Evolutionary conservation across 139 green algal genomes (phyloP).

Genomic region (Micractinium conductrix): DNA sequence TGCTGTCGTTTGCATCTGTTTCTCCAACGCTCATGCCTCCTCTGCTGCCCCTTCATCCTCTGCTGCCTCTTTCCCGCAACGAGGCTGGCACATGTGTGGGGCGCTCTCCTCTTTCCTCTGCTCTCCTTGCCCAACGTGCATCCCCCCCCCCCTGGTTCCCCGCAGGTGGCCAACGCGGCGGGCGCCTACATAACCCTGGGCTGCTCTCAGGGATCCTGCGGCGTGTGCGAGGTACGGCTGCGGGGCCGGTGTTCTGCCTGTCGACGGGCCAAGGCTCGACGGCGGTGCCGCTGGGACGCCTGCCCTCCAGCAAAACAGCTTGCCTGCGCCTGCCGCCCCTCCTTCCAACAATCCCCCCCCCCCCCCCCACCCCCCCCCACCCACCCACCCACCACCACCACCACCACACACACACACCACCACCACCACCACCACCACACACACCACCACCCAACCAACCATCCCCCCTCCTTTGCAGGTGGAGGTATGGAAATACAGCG

Average conservation of each 20-base stretch:
- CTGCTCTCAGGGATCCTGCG: slow-evolving; percentile 35
- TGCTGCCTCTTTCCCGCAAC: not conserved
- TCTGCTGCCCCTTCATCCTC: not conserved
- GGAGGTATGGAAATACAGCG: slow-evolving; percentile 41
- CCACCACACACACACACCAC: too few relatives aligned
- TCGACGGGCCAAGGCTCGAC: too few relatives aligned
- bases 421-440: too few relatives aligned
- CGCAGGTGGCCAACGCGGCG: slow-evolving; percentile 23
- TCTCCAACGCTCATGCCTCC: not conserved
- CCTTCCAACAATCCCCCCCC: too few relatives aligned
- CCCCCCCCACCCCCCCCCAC: too few relatives aligned
- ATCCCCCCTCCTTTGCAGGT: not conserved
- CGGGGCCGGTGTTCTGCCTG: not conserved
- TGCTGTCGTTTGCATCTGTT: not conserved
- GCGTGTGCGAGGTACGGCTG: slow-evolving; percentile 39
- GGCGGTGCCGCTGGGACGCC: too few relatives aligned
- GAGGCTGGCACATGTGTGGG: not conserved
- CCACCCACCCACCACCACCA: too few relatives aligned
- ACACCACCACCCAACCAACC: too few relatives aligned
- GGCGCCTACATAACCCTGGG: slow-evolving; percentile 36
- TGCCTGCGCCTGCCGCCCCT: too few relatives aligned
- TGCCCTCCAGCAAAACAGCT: too few relatives aligned
- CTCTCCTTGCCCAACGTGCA: too few relatives aligned
- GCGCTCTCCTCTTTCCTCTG: too few relatives aligned
- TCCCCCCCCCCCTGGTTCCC: not conserved